Evolutionary conservation across 176 grass and related monocot species (phyloP).

Genomic region (Cenchrus purpureus): DNA sequence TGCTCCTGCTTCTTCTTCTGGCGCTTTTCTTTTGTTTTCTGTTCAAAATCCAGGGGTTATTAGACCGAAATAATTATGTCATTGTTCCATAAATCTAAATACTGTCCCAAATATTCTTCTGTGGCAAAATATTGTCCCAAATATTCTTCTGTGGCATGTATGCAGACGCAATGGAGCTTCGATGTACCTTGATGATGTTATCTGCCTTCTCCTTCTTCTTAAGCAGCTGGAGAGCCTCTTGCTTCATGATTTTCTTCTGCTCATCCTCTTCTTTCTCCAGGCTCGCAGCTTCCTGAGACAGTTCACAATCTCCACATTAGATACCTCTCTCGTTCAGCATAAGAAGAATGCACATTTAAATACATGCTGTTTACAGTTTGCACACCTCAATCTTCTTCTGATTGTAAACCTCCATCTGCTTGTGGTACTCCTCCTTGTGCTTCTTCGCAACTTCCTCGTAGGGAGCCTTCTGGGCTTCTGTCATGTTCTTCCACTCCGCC

Average conservation of each 20-base stretch:
- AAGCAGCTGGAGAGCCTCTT: slow-evolving; percentile 86
- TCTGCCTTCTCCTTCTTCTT: slow-evolving; percentile 94
- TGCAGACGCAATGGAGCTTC: neutral
- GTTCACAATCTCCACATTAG: slow-evolving; percentile 6
- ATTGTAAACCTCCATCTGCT: slow-evolving; percentile 78
- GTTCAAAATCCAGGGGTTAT: neutral
- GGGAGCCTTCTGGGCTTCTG: slow-evolving; percentile 65
- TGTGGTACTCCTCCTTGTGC: slow-evolving; percentile 66
- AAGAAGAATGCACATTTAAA: no score
- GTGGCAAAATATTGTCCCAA: no score
- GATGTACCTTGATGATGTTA: slow-evolving; percentile 82
- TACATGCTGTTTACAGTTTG: no score
- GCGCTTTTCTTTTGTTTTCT: slow-evolving; percentile 78
- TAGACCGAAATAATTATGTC: neutral
- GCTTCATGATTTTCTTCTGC: slow-evolving; percentile 79
- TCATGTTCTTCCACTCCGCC: slow-evolving; percentile 85
- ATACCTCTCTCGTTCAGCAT: neutral
- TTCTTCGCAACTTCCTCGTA: slow-evolving; percentile 66
- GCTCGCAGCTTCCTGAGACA: slow-evolving; percentile 55
- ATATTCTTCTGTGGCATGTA: no score
- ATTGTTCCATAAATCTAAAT: neutral
- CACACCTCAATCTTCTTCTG: slow-evolving; percentile 71
- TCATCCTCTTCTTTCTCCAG: slow-evolving; percentile 80
- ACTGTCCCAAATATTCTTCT: no score
- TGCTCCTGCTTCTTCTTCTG: slow-evolving; percentile 60